These are phyloP conservation scores for Alternaria brassicicola DNA, from an alignment of 2,329 filamentous ascomycete genomes.

Conservation along the genomic window DNA sequence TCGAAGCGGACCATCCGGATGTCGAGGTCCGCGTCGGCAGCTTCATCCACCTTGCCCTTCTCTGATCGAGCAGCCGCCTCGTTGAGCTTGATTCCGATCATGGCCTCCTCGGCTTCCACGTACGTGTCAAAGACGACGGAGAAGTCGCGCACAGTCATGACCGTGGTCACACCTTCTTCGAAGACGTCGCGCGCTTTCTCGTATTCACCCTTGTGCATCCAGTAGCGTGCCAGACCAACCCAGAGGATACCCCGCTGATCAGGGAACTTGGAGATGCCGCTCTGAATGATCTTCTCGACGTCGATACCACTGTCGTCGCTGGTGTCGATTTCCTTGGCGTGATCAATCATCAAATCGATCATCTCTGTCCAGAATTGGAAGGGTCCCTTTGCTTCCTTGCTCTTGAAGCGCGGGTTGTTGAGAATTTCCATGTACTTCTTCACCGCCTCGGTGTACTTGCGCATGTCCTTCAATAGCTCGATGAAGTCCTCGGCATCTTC, in stretches of 20 bases:
- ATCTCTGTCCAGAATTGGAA: constrained; percentile 98
- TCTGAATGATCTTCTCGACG: constrained; percentile 89
- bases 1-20: constrained; percentile 98
- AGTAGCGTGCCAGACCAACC: constrained; percentile 94
- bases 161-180: constrained; percentile 94
- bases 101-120: constrained; percentile 93
- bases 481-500: constrained; percentile 96
- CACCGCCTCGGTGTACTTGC: constrained; percentile 88
- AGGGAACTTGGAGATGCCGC: constrained; percentile 86
- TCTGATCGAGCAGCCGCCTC: constrained; percentile 79
- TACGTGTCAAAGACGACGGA: constrained; percentile 96
- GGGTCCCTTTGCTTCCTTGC: constrained; percentile 91
- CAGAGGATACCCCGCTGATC: constrained; percentile 95
- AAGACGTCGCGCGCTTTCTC: constrained; percentile 92
- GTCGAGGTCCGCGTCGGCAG: constrained; percentile 92
- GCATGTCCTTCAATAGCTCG: constrained; percentile 79
- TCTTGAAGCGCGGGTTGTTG: constrained; percentile 87
- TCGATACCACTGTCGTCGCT: constrained; percentile 82
- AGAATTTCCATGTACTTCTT: constrained; percentile 89
- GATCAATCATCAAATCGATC: constrained; percentile 90
- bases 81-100: constrained; percentile 91
- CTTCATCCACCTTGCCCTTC: constrained; percentile 76
- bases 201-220: constrained; percentile 91
- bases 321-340: constrained; percentile 84
- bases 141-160: constrained; percentile 98